phyloP scores from a whole-genome alignment of 495 filamentous ascomycete species.

The Penicillium ucsense region DNA sequence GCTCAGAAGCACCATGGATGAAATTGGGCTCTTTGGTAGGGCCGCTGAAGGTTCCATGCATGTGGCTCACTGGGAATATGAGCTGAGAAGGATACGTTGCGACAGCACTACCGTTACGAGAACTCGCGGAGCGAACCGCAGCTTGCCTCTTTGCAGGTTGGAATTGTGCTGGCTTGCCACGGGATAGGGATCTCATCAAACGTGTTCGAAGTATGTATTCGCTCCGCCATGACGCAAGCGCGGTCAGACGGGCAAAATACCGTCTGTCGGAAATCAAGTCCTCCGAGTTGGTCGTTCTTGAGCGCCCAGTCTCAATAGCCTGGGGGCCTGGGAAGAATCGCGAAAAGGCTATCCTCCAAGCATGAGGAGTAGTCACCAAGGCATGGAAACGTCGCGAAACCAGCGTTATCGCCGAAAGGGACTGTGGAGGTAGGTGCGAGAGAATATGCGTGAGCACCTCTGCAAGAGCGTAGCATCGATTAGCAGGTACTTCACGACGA shows the following conservation, averaged over 20 bases:
- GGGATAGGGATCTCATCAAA: conserved; percentile 64
- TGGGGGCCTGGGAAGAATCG: conserved; percentile 77
- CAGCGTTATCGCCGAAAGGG: conserved; percentile 63
- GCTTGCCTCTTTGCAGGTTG: conserved; percentile 42
- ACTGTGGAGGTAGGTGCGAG: conserved; percentile 74
- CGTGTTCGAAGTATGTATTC: conserved; percentile 87
- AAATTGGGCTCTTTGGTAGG: conserved; percentile 65
- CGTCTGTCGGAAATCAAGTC: conserved; percentile 58
- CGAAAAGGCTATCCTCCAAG: conserved; percentile 82
- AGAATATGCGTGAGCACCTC: conserved; percentile 89
- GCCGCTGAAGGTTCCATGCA: conserved; percentile 61
- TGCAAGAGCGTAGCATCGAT: conserved; percentile 27
- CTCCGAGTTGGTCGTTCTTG: conserved; percentile 16
- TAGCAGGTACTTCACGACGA: conserved; percentile 6
- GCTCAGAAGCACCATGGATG: conserved; percentile 71
- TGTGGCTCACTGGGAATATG: conserved; percentile 59
- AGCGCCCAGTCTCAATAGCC: conserved; percentile 23
- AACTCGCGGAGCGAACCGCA: conserved; percentile 34
- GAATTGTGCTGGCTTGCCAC: conserved; percentile 62
- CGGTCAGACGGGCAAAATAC: conserved; percentile 68
- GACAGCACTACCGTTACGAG: conserved; percentile 47
- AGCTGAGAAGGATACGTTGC: conserved; percentile 77
- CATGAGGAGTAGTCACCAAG: conserved; percentile 78
- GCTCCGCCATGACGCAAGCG: conserved; percentile 78
- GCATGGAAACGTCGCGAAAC: conserved; percentile 78